These are phyloP conservation scores for Aspergillus udagawae DNA, from an alignment of 2,329 filamentous ascomycete species.

Conservation along the genomic window DNA sequence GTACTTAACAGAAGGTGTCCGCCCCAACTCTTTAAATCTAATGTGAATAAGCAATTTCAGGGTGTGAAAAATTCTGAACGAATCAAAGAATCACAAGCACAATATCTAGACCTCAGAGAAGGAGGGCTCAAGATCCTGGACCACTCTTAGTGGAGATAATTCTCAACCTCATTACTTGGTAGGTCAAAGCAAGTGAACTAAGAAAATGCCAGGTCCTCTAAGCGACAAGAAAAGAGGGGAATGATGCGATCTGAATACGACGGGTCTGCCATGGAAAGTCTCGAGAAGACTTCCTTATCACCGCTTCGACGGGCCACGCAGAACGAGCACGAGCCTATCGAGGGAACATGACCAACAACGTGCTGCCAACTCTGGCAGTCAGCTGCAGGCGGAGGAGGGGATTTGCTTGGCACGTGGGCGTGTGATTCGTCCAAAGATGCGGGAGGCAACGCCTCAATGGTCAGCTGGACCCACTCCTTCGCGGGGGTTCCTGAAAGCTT, in stretches of 20 bases:
- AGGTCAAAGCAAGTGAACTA: neutral
- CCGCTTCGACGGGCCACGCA: neutral
- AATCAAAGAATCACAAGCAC: neutral
- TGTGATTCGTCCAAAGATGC: constrained; percentile 9
- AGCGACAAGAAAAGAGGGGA: neutral
- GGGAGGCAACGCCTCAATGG: neutral
- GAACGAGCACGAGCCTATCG: constrained; percentile 12
- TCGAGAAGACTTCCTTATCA: constrained; percentile 8
- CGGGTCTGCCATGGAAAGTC: neutral
- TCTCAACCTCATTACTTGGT: neutral
- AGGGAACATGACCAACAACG: constrained; percentile 16
- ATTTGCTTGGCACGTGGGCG: constrained; percentile 16
- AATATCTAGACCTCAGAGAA: neutral
- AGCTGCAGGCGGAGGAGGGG: constrained; percentile 11
- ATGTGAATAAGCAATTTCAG: neutral
- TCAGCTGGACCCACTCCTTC: neutral
- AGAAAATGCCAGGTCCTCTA: neutral
- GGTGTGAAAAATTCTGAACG: neutral
- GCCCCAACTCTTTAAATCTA: neutral
- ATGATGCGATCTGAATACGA: neutral
- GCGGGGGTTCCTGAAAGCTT: constrained; percentile 12
- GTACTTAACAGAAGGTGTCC: neutral
- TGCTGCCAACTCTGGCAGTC: constrained; percentile 12
- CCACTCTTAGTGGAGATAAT: neutral
- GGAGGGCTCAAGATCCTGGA: neutral